Base-by-base conservation (phyloP, 2,329 filamentous ascomycete species). In the Aspergillus pseudotamarii region DNA sequence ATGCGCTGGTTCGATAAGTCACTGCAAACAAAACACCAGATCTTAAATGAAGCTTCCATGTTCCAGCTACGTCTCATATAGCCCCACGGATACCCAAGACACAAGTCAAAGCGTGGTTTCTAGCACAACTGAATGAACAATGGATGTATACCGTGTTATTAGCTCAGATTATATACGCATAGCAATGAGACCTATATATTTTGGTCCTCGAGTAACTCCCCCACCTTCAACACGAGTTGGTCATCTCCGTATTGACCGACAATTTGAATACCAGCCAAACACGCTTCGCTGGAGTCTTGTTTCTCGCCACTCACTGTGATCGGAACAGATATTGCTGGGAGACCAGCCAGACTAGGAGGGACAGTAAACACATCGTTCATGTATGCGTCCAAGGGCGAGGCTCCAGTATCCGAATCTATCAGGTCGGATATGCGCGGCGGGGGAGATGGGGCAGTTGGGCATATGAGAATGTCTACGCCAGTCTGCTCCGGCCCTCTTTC, bases 291-390 rank as follows among this genome's bases (percentile, higher is more conserved):
- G 1, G 65, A 38, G 23, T 58, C 59, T 12, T 61, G 46, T 21
- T 48, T 36, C 9, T 62, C 56, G 28, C 46, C 60, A 6, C 60
- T 75, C 63, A 83, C 72, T 21, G 78, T 76, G 66, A 90, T 83
- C 0, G 95, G 94, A 12, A 99, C 84, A 69, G 91, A 97, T 57
- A 97, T 86, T 12, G 94, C 92, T 3, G 95, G 95, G 60, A 99
- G 81, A 0, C 95, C 95, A 0, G 94, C 95, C 68, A 99, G 81
- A 79, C 93, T 97, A 2, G 94, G 93, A 1, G 95, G 95, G 1
- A 99, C 94, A 0, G 95, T 98, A 71, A 98, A 94, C 1, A 98
- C 90, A 79, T 99, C 95, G 72, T 95, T 97, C 83, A 91, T 91
- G 74, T 97, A 98, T 1, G 86, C 86, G 70, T 94, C 88, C n/a